Evolutionary conservation across 2,329 filamentous ascomycete genomes (phyloP).

Genomic region (Iodosphaeria phyllophila): DNA sequence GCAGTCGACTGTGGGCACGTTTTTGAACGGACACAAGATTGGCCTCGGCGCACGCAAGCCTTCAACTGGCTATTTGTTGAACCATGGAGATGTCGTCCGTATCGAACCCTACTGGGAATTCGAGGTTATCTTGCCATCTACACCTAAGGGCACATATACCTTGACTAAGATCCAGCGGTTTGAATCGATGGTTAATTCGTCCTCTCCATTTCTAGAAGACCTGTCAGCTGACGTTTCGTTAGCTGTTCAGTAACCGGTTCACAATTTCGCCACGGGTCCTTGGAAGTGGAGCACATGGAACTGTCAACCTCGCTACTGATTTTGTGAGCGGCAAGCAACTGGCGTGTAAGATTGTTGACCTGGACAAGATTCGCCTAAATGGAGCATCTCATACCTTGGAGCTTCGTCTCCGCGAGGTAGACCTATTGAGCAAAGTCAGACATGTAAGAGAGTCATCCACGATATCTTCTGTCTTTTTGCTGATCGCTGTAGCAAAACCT

Average conservation of each 20-base stretch:
- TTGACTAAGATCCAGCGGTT: conserved; percentile 12
- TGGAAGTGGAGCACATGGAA: conserved; percentile 32
- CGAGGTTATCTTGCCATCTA: conserved; percentile 12
- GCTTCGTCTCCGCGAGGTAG: conserved; percentile 24
- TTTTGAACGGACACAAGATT: conserved; percentile 26
- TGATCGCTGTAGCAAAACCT: conserved; percentile 29
- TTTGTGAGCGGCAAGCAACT: conserved; percentile 34
- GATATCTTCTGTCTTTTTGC: neutral
- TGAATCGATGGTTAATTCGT: conserved; percentile 15
- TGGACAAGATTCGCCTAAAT: conserved; percentile 17
- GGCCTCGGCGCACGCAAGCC: conserved; percentile 16
- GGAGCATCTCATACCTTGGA: conserved; percentile 14
- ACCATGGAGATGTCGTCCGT: conserved; percentile 28
- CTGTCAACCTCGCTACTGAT: conserved; percentile 35
- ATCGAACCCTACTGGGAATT: conserved; percentile 19
- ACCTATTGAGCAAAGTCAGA: conserved; percentile 31
- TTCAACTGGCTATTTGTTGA: conserved; percentile 26
- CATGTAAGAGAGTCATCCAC: conserved; percentile 27
- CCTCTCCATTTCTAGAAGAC: neutral
- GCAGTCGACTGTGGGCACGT: conserved; percentile 33
- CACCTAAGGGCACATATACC: conserved; percentile 1
- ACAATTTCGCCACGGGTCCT: conserved; percentile 27
- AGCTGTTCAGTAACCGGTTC: conserved; percentile 28
- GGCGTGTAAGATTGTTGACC: conserved; percentile 47
- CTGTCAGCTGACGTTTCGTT: conserved; percentile 5